Evolutionary conservation across 2,329 filamentous ascomycete genomes (phyloP).

Genomic region (Trematosphaeria pertusa): DNA sequence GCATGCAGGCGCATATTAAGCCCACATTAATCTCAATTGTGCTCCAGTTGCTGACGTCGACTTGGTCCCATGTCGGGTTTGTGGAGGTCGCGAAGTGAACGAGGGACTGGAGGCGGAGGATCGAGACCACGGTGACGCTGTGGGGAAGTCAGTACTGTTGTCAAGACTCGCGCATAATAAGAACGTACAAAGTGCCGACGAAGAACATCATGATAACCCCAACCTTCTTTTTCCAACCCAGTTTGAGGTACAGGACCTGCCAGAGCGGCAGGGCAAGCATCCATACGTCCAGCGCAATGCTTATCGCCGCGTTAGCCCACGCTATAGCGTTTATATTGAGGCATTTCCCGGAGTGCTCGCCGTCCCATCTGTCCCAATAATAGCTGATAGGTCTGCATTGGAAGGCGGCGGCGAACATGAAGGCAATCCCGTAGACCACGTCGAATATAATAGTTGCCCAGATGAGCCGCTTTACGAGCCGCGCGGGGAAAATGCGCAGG

Average conservation of each 20-base stretch:
- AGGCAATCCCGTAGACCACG: slow-evolving; percentile 24
- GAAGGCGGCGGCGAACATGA: slow-evolving; percentile 22
- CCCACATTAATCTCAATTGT: slow-evolving; percentile 53
- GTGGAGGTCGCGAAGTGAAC: slow-evolving; percentile 51
- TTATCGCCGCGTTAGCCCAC: slow-evolving; percentile 37
- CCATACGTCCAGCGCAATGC: slow-evolving; percentile 34
- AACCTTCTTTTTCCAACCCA: slow-evolving; percentile 42
- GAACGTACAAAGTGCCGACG: slow-evolving; percentile 42
- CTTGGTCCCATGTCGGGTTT: slow-evolving; percentile 52
- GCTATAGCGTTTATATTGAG: slow-evolving; percentile 39
- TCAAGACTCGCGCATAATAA: too few species aligned
- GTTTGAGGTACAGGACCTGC: slow-evolving; percentile 34
- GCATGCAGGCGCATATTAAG: slow-evolving; percentile 56
- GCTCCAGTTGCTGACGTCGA: slow-evolving; percentile 51
- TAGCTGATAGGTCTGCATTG: slow-evolving; percentile 40
- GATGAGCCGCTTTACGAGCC: slow-evolving; percentile 9
- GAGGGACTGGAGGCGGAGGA: slow-evolving; percentile 53
- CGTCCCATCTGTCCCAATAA: slow-evolving; percentile 37
- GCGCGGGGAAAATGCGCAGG: slow-evolving; percentile 32
- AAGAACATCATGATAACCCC: slow-evolving; percentile 43
- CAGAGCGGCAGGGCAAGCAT: slow-evolving; percentile 40
- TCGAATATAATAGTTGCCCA: slow-evolving; percentile 24
- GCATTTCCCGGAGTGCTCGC: slow-evolving; percentile 32
- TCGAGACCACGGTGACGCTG: slow-evolving; percentile 54
- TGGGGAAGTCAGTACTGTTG: too few species aligned